A percentile compares a stretch with the other conserved stretches of the same genome.
Evolutionary conservation across 805 yeast genomes (phyloP).

Genomic region (Lipomyces kockii): DNA sequence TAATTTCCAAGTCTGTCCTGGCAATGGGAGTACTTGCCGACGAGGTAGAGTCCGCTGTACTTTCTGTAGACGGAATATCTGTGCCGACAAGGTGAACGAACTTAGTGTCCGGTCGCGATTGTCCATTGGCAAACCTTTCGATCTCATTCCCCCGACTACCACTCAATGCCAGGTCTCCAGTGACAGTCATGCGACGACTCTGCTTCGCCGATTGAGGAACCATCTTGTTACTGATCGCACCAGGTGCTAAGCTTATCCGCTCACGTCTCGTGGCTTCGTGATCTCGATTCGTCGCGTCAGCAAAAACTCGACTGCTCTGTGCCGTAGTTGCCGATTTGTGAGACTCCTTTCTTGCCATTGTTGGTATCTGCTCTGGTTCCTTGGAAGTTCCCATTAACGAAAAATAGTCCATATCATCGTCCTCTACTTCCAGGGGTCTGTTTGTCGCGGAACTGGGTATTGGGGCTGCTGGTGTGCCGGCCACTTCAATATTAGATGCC

Average conservation of each 20-base stretch:
- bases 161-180: background rate
- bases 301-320: background rate
- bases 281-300: background rate
- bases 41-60: background rate
- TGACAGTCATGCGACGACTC: background rate
- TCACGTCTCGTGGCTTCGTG: background rate
- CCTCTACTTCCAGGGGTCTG: background rate
- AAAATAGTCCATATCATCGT: background rate
- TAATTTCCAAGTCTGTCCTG: background rate
- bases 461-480: background rate
- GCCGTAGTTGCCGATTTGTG: background rate
- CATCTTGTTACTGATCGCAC: background rate
- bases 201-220: background rate
- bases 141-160: background rate
- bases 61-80: background rate
- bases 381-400: background rate
- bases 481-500: slow-evolving; percentile 12
- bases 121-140: background rate
- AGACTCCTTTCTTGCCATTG: background rate
- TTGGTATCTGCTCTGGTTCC: background rate
- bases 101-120: background rate
- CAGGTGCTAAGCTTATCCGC: background rate
- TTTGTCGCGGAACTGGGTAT: background rate
- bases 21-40: background rate
- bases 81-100: slow-evolving; percentile 3